Conservation (phyloP, 2,329 filamentous ascomycete genomes). For the Paracoccidioides lutzii region DNA sequence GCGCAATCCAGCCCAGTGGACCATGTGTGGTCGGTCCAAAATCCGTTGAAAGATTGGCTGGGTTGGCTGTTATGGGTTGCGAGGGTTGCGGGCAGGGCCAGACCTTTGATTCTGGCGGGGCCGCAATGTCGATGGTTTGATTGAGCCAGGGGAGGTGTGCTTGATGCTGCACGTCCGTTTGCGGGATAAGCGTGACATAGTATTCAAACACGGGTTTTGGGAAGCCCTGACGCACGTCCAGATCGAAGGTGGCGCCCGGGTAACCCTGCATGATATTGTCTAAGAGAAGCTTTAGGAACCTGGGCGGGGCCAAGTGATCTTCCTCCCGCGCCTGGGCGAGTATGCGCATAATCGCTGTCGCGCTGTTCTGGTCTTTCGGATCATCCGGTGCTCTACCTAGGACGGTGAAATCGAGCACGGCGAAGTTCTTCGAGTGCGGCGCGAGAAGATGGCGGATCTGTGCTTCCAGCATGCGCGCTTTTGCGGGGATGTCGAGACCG, state of each 20-base stretch:
- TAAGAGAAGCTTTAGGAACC: constrained; percentile 25
- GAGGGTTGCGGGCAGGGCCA: constrained; percentile 16
- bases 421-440: constrained; percentile 22
- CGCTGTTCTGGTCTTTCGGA: constrained; percentile 29
- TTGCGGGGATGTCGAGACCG: constrained; percentile 34
- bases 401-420: constrained; percentile 19
- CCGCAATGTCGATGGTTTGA: constrained; percentile 12
- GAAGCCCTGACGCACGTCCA: constrained; percentile 23
- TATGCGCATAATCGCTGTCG: constrained; percentile 31
- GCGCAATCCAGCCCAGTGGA: constrained; percentile 22
- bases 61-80: constrained; percentile 11
- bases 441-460: constrained; percentile 31
- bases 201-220: constrained; percentile 24
- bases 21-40: constrained; percentile 19
- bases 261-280: constrained; percentile 32
- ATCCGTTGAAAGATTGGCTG: constrained; percentile 1
- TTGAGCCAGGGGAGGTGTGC: constrained; percentile 16
- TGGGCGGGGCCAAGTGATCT: constrained; percentile 21
- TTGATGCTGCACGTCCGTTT: constrained; percentile 17
- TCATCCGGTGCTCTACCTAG: constrained; percentile 22
- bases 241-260: constrained; percentile 25
- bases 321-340: constrained; percentile 35
- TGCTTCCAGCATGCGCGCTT: constrained; percentile 35
- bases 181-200: constrained; percentile 18
- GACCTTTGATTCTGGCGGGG: constrained; percentile 13